Evolutionary conservation across 148 eudicot species (phyloP).

Genomic region (Camellia sinensis): DNA sequence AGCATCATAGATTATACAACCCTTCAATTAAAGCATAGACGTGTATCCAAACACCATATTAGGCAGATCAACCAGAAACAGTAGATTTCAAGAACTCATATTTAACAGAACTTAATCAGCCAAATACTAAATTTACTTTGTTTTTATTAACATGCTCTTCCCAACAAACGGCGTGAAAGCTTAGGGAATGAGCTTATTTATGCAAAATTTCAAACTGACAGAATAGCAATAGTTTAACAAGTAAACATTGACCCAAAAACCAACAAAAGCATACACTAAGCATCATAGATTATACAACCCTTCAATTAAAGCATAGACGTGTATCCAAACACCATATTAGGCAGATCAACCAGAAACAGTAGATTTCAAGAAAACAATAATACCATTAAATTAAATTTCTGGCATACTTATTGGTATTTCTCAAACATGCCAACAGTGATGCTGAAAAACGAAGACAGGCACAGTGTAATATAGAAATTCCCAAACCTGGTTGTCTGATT

Average conservation of each 20-base stretch:
- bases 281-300: not conserved
- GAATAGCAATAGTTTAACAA: too few relatives aligned
- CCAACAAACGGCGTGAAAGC: too few relatives aligned
- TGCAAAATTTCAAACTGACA: too few relatives aligned
- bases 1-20: not conserved
- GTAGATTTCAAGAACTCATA: conserved; percentile 10
- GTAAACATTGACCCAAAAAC: not conserved
- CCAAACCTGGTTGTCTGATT: too few relatives aligned
- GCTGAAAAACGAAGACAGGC: too few relatives aligned
- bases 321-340: conserved; percentile 18
- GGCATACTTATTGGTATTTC: conserved; percentile 95
- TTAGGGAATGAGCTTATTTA: too few relatives aligned
- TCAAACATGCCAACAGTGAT: conserved; percentile 1
- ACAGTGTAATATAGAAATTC: too few relatives aligned
- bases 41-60: conserved; percentile 14
- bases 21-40: not conserved
- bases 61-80: conserved; percentile 28
- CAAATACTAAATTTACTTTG: too few relatives aligned
- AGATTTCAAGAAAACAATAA: conserved; percentile 35
- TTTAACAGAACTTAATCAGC: too few relatives aligned
- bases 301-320: not conserved
- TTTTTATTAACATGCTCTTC: too few relatives aligned
- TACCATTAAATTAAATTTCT: conserved; percentile 39
- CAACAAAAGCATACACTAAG: conserved; percentile 7
- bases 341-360: conserved; percentile 27